Conservation (phyloP, 768 basidiomycete genomes). For the Lentinus tigrinus region DNA sequence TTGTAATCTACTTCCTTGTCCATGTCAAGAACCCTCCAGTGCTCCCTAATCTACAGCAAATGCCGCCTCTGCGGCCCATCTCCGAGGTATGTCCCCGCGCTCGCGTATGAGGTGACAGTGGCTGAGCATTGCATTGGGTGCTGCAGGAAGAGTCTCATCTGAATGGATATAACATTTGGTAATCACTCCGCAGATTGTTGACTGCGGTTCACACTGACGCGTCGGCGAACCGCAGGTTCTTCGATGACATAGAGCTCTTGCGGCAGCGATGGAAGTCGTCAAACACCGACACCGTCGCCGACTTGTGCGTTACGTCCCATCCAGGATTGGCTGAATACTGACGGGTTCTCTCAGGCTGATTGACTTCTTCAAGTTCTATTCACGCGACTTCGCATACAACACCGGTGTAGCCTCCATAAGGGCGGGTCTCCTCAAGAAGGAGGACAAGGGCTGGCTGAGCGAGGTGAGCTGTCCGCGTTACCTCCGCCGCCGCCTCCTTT, state of each 20-base stretch:
- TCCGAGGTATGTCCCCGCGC: conserved; percentile 50
- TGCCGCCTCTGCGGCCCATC: conserved; percentile 88
- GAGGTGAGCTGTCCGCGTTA: conserved; percentile 55
- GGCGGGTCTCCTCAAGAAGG: conserved; percentile 85
- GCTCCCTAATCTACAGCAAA: conserved; percentile 92
- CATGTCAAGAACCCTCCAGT: conserved; percentile 98
- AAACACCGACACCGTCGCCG: conserved; percentile 89
- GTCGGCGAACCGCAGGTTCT: conserved; percentile 62
- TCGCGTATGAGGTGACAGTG: conserved; percentile 1
- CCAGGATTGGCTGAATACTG: conserved; percentile 3
- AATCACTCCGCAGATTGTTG: not conserved
- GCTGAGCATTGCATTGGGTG: conserved; percentile 12
- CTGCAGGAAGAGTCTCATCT: conserved; percentile 76
- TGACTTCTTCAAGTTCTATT: conserved; percentile 97
- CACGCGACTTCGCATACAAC: conserved; percentile 90
- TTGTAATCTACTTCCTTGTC: conserved; percentile 96
- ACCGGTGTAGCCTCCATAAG: conserved; percentile 90
- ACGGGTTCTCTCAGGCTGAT: conserved; percentile 62
- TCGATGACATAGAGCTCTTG: conserved; percentile 93
- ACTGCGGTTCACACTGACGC: not conserved
- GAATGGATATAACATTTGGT: conserved; percentile 83
- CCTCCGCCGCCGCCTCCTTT: not conserved
- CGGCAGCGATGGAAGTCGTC: conserved; percentile 92
- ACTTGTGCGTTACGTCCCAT: conserved; percentile 58
- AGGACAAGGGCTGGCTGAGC: conserved; percentile 91